Evolutionary conservation across 768 basidiomycete genomes (phyloP).

Genomic region (Pleurotus tuber-regium): DNA sequence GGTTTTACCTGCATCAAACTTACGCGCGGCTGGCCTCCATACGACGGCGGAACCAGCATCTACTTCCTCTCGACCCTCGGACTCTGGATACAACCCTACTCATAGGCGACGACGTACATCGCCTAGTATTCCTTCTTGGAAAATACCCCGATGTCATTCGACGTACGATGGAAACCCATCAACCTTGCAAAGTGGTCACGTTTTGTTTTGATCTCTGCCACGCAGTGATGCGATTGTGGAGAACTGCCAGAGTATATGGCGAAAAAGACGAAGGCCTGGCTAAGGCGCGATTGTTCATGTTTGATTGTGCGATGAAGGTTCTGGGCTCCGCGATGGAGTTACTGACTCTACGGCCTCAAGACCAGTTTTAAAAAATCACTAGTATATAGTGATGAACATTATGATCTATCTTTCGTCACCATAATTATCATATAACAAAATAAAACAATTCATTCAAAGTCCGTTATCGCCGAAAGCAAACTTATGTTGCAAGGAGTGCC

Average conservation of each 20-base stretch:
- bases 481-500: too few relatives aligned
- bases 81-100: background rate
- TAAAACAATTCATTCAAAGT: too few relatives aligned
- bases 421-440: too few relatives aligned
- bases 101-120: background rate
- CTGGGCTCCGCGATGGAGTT: slow-evolving; percentile 6
- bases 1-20: background rate
- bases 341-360: slow-evolving; percentile 7
- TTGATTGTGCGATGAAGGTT: slow-evolving; percentile 1
- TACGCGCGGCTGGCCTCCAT: slow-evolving; percentile 1
- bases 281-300: slow-evolving; percentile 1
- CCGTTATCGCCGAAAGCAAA: too few relatives aligned
- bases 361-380: background rate
- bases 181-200: slow-evolving; percentile 5
- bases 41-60: background rate
- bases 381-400: too few relatives aligned
- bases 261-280: background rate
- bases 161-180: background rate
- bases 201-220: background rate
- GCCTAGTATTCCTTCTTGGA: background rate
- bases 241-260: background rate
- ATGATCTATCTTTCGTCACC: too few relatives aligned
- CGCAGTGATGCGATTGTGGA: background rate
- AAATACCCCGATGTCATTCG: slow-evolving; percentile 6
- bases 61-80: background rate